Evolutionary conservation across 768 basidiomycete species (phyloP).

Genomic region (Infundibulicybe gibba): DNA sequence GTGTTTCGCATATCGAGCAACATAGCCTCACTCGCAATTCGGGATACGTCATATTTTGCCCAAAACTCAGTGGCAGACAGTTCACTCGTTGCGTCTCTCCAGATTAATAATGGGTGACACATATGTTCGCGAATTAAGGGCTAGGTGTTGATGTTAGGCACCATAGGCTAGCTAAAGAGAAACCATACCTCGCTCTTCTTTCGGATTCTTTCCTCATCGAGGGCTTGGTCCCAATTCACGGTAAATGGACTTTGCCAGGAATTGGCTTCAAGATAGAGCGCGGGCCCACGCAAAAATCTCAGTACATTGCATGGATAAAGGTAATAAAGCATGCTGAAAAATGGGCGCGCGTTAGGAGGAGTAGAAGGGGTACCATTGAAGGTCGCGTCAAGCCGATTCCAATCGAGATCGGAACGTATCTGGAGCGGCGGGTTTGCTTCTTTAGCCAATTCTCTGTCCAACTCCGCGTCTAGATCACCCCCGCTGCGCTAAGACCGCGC

Average conservation of each 20-base stretch:
- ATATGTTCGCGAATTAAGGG: slow-evolving; percentile 65
- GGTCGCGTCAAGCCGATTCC: slow-evolving; percentile 63
- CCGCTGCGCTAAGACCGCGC: slow-evolving; percentile 22
- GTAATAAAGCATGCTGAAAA: slow-evolving; percentile 82
- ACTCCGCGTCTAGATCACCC: slow-evolving; percentile 26
- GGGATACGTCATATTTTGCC: slow-evolving; percentile 57
- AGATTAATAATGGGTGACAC: slow-evolving; percentile 71
- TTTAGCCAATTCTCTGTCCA: slow-evolving; percentile 37
- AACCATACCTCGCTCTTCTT: slow-evolving; percentile 64
- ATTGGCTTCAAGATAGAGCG: slow-evolving; percentile 56
- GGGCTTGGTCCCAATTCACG: slow-evolving; percentile 65
- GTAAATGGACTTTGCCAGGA: slow-evolving; percentile 54
- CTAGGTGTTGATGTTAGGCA: slow-evolving; percentile 25
- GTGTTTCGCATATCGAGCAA: slow-evolving; percentile 65
- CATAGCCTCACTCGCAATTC: slow-evolving; percentile 63
- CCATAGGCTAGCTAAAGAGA: not conserved
- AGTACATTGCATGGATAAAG: slow-evolving; percentile 89
- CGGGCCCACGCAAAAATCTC: slow-evolving; percentile 66
- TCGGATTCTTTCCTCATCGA: slow-evolving; percentile 69
- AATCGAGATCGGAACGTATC: slow-evolving; percentile 54
- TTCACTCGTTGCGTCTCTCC: slow-evolving; percentile 61
- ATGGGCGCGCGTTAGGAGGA: slow-evolving; percentile 58
- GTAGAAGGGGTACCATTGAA: slow-evolving; percentile 49
- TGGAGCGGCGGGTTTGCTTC: slow-evolving; percentile 33
- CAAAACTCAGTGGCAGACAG: slow-evolving; percentile 63